Conservation (phyloP, 305 asterid genomes). For the Plantago coronopus region DNA sequence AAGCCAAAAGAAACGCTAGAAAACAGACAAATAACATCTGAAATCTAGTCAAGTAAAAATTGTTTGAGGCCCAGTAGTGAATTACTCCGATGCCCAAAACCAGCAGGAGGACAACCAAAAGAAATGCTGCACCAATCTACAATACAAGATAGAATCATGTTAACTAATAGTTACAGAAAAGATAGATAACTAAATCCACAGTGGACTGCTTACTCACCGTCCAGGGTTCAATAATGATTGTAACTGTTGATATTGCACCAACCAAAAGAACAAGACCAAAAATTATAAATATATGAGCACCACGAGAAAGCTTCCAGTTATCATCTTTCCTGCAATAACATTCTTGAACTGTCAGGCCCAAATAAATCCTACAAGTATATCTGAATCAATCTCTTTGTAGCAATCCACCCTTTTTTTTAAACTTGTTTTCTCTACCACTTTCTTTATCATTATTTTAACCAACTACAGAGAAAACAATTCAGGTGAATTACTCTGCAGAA, state of each 20-base stretch:
- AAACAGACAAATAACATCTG: slow-evolving; percentile 93
- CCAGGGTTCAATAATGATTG: slow-evolving; percentile 76
- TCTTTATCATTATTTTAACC: too few species aligned
- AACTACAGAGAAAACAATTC: too few species aligned
- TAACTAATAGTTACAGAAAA: slow-evolving; percentile 16
- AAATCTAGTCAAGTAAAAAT: slow-evolving; percentile 87
- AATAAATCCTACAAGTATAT: slow-evolving; percentile 7
- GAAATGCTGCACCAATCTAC: slow-evolving; percentile 96
- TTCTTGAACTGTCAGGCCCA: slow-evolving; percentile 5
- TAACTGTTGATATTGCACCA: slow-evolving; percentile 88
- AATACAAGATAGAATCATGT: slow-evolving; percentile 24
- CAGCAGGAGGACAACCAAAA: slow-evolving; percentile 81
- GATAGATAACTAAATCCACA: slow-evolving; percentile 16
- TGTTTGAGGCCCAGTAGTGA: slow-evolving; percentile 99
- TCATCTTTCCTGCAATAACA: slow-evolving; percentile 89
- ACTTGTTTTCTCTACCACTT: too few species aligned
- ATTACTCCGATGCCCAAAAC: slow-evolving; percentile 91
- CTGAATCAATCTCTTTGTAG: too few species aligned
- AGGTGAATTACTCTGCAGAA: too few species aligned
- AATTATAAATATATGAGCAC: slow-evolving; percentile 71
- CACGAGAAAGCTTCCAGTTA: slow-evolving; percentile 88
- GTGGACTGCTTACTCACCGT: slow-evolving; percentile 50
- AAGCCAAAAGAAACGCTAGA: slow-evolving; percentile 93
- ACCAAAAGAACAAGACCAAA: slow-evolving; percentile 82
- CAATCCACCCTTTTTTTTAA: too few species aligned